Base-by-base conservation (phyloP, 176 grass and related monocot species). In the Hsuehochloa calcarea region DNA sequence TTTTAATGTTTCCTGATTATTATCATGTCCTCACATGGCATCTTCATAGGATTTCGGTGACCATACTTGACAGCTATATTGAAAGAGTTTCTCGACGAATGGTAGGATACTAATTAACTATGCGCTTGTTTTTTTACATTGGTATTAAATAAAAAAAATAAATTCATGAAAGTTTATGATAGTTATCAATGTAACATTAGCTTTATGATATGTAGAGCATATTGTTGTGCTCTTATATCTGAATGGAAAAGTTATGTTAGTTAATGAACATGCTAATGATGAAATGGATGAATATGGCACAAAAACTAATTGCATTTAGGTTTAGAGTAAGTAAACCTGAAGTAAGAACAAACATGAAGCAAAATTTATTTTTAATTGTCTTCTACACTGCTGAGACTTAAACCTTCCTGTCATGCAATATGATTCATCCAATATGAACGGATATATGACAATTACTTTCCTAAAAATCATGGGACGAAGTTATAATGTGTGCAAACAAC, bases 41-140 rank as follows among this genome's bases (percentile, higher is more conserved):
- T 94, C 29, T 84, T 76, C 71, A 86, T 73, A 98, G 96, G 96
- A 65, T 92, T 55, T 78, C 91, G 51, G 88, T 90, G 31, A 71
- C 92, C 80, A 56, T 92, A 62, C 74, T 95, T 80, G 91, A 95
- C 70, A 85, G 86, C 16, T 98, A 92, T 78, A 49, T 95, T 72
- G 89, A 98, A 87, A 92, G 90, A 91, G 88, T 93, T 74, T 98
- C 93, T 81, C 89, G 93, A 34, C 79, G 91, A 82, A 96, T 88
- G 90, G 93, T 96, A 89, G 52, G 78, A 77, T 85, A 59, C 60
- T 85, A 83, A 65, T 41, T 82, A 45, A 27, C 27, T 67, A 16
- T 13, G 19, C 12, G 0, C 12, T 77, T 88, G 25, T 31, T 4
- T 8, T 13, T 52, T 26, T 51, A 73, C 55, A 69, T 17, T 72